A percentile compares a stretch with the other conserved stretches of the same genome.
Conservation (phyloP, 1,284 basidiomycete species). For the Cryptococcus floricola region DNA sequence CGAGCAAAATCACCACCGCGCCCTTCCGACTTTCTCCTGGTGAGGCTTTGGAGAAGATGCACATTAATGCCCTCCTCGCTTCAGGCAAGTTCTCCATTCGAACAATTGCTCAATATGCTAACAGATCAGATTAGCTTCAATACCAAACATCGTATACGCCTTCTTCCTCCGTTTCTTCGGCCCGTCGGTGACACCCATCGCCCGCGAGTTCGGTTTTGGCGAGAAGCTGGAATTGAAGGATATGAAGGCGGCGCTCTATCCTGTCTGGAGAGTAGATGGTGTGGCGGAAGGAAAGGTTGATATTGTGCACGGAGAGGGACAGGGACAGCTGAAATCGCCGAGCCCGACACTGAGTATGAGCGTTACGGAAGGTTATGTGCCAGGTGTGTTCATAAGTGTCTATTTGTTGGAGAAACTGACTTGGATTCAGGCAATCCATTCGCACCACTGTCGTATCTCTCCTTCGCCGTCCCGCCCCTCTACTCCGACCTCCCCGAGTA, state of each 20-base stretch:
- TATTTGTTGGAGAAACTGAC: background rate
- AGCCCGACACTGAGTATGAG: constrained; percentile 20
- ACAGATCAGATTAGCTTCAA: constrained; percentile 4
- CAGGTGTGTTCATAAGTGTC: constrained; percentile 20
- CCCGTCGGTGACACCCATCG: constrained; percentile 16
- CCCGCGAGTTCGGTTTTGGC: constrained; percentile 33
- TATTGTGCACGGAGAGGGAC: constrained; percentile 5
- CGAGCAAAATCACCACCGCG: constrained; percentile 27
- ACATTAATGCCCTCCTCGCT: constrained; percentile 23
- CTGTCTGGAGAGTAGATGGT: constrained; percentile 39
- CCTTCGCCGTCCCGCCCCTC: constrained; percentile 38
- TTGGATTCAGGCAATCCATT: constrained; percentile 42
- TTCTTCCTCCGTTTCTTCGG: constrained; percentile 35
- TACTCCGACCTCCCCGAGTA: constrained; percentile 28
- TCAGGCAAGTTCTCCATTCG: constrained; percentile 13
- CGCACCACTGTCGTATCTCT: constrained; percentile 45
- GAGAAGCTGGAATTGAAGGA: constrained; percentile 20
- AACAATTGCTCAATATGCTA: background rate
- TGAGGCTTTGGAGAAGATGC: constrained; percentile 22
- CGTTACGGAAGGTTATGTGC: constrained; percentile 36
- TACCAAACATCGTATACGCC: constrained; percentile 29
- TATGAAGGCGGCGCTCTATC: constrained; percentile 41
- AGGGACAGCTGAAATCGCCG: constrained; percentile 3
- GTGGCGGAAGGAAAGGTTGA: constrained; percentile 31
- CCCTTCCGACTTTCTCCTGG: constrained; percentile 25